Conservation (phyloP, 2,329 filamentous ascomycete genomes). For the Dissoconium aciculare region DNA sequence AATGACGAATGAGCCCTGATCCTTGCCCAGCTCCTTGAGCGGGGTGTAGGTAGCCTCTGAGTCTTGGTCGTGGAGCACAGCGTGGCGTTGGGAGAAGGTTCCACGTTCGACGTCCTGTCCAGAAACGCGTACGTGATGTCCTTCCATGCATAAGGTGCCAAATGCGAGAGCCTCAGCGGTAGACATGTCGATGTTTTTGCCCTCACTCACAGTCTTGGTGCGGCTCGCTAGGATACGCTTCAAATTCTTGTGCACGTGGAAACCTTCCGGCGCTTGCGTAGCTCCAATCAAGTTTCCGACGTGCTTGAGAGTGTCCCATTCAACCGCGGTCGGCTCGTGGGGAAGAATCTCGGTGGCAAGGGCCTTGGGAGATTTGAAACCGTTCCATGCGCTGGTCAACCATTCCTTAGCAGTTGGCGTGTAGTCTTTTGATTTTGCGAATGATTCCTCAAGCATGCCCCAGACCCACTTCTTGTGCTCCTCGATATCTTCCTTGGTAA, state of each 20-base stretch:
- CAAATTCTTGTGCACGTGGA: slow-evolving; percentile 83
- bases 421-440: slow-evolving; percentile 94
- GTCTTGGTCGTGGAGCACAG: slow-evolving; percentile 95
- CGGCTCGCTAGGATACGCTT: slow-evolving; percentile 87
- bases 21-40: slow-evolving; percentile 71
- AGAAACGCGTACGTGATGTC: slow-evolving; percentile 92
- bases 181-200: slow-evolving; percentile 92
- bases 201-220: slow-evolving; percentile 82
- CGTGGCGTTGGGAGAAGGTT: slow-evolving; percentile 95
- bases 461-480: slow-evolving; percentile 99
- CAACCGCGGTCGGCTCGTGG: slow-evolving; percentile 74
- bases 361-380: slow-evolving; percentile 98
- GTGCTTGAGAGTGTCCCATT: slow-evolving; percentile 56
- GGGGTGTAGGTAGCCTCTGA: slow-evolving; percentile 86
- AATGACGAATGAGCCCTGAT: slow-evolving; percentile 92
- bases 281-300: slow-evolving; percentile 65
- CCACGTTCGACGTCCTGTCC: slow-evolving; percentile 98
- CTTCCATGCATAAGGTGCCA: slow-evolving; percentile 77
- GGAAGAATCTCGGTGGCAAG: slow-evolving; percentile 85
- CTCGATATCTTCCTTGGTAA: slow-evolving; percentile 93
- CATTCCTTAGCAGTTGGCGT: slow-evolving; percentile 93
- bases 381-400: slow-evolving; percentile 97
- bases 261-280: slow-evolving; percentile 58
- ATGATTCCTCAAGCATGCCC: slow-evolving; percentile 97
- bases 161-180: slow-evolving; percentile 94